phyloP scores from a whole-genome alignment of 2,329 filamentous ascomycete species.

The Cytospora paraplurivora region DNA sequence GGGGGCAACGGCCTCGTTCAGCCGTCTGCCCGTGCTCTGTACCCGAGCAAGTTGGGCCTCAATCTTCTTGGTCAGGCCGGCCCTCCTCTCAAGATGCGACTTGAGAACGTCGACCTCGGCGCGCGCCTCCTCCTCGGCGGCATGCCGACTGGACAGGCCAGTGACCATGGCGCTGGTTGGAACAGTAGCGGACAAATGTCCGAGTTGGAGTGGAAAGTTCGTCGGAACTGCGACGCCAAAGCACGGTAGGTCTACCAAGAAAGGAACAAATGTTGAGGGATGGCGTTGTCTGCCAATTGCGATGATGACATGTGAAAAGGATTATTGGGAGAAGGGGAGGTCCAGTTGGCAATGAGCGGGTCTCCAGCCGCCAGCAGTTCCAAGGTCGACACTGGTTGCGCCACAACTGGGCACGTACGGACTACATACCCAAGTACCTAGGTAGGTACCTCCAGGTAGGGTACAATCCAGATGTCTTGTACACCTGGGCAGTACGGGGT shows the following conservation, averaged over 20 bases:
- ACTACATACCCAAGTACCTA: too few species aligned
- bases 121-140: constrained; percentile 66
- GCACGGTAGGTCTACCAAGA: not conserved
- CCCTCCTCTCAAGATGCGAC: constrained; percentile 84
- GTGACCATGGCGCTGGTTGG: constrained; percentile 18
- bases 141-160: constrained; percentile 43
- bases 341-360: not conserved
- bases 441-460: too few species aligned
- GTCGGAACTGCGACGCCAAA: not conserved
- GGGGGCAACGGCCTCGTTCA: constrained; percentile 88
- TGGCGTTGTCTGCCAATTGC: not conserved
- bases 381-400: not conserved
- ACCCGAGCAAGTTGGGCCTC: constrained; percentile 82
- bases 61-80: constrained; percentile 92
- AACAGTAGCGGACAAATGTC: not conserved
- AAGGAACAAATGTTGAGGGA: not conserved
- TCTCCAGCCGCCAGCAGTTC: not conserved
- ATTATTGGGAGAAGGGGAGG: not conserved
- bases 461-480: not conserved
- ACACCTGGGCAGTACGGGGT: not conserved
- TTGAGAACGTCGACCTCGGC: constrained; percentile 72
- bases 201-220: not conserved
- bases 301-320: not conserved
- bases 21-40: constrained; percentile 85
- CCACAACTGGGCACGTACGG: not conserved